Evolutionary conservation across 2,329 filamentous ascomycete species (phyloP).

Genomic region (Neobulgaria alba): DNA sequence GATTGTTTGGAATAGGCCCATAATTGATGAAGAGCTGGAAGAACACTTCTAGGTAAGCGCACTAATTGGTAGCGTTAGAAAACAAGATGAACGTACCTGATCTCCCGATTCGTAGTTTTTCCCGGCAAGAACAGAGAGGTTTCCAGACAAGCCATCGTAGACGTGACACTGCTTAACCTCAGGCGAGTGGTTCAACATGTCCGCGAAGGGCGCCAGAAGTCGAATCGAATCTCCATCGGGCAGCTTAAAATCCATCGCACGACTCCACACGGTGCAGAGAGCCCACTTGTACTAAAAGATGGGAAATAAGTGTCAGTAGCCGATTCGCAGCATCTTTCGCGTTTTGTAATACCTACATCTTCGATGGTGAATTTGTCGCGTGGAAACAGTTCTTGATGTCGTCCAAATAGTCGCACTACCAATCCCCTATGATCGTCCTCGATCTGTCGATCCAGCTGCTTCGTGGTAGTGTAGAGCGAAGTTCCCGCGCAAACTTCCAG

Average conservation of each 20-base stretch:
- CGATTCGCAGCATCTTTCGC: slow-evolving; percentile 6
- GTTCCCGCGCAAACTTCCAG: slow-evolving; percentile 7
- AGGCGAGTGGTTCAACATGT: slow-evolving; percentile 9
- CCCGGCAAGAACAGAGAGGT: slow-evolving; percentile 9
- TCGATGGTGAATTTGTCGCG: slow-evolving; percentile 8
- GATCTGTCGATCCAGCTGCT: slow-evolving; percentile 9
- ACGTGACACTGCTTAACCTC: slow-evolving; percentile 7
- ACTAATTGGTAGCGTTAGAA: slow-evolving; percentile 5
- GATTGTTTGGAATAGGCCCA: slow-evolving; percentile 8
- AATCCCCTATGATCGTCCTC: slow-evolving; percentile 6
- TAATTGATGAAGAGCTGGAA: slow-evolving; percentile 9
- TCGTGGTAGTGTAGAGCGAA: slow-evolving; percentile 9
- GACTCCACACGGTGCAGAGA: slow-evolving; percentile 9
- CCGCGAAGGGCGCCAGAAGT: slow-evolving; percentile 8
- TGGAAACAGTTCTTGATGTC: slow-evolving; percentile 8
- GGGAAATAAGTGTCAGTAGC: slow-evolving; percentile 6
- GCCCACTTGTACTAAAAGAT: slow-evolving; percentile 10
- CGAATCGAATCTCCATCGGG: slow-evolving; percentile 7
- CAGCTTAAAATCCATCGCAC: slow-evolving; percentile 10
- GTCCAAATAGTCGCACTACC: slow-evolving; percentile 8
- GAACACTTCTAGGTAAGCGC: slow-evolving; percentile 6
- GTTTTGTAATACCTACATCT: slow-evolving; percentile 8
- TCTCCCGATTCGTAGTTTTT: slow-evolving; percentile 9
- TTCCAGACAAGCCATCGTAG: slow-evolving; percentile 9
- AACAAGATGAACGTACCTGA: slow-evolving; percentile 7